Evolutionary conservation across 495 filamentous ascomycete genomes (phyloP), one percentile per base, ranked within the genome.

Genomic region (Peziza echinospora): DNA sequence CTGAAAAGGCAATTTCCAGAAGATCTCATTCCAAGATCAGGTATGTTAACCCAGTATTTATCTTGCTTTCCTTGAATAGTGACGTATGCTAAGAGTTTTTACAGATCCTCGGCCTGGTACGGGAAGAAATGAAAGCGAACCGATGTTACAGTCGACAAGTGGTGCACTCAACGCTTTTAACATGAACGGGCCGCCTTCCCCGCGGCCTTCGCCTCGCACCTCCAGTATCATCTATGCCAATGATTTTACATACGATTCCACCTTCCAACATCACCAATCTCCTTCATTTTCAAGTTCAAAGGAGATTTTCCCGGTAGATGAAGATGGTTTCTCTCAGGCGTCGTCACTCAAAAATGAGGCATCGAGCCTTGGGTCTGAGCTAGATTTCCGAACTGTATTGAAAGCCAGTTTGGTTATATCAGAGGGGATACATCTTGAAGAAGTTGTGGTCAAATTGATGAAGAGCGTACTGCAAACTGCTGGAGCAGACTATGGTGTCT

Each of bases 391-490:
- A 23, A 59, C 56, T 3, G 56, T 59, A 9, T 47, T 59, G 23
- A 59, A 59, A 47, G 56, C 56, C 21, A 53, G 49, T 13, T 49
- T 59, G 21, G 56, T 59, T 10, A 59, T 59, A 25, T 59, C 56
- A 5, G 56, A 59, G 13, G 56, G 56, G 39, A 59, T 59, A 49
- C 56, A 59, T 46, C 45, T 59, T 4, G 56, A 59, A 46, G 56
- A 59, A 28, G 56, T 59, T 44, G 58, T 59, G 23, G 56, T 55
- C 13, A 56, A 51, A 21, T 52, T 59, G 24, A 59, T 59, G 56
- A 59, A 50, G 2, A 53, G 56, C 19, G 56, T 59, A 8, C 46
- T 59, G 4, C 56, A 59, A 49, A 59, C 56, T 21, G 56, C 56
- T 6, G 56, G 56, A 7, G 56, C 56, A 9, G 56, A 59, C 41